Conservation (phyloP, 2,329 filamentous ascomycete genomes). For the Stagonosporopsis chrysanthemi region DNA sequence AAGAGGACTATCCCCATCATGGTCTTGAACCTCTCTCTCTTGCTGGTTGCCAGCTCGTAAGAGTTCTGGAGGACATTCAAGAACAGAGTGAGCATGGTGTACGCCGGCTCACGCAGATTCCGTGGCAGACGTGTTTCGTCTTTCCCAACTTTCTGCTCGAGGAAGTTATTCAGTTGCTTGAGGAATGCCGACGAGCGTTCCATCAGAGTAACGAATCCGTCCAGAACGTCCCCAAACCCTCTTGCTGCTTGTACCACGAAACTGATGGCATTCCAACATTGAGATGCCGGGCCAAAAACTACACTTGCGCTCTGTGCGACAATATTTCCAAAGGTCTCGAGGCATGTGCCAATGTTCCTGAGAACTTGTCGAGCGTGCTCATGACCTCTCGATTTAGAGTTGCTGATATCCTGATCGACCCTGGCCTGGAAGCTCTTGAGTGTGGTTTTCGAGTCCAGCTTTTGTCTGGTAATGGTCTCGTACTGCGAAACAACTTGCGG, state of each 20-base stretch:
- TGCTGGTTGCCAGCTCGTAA: constrained; percentile 24
- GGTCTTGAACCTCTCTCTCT: constrained; percentile 3
- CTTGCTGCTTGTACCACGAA: constrained; percentile 19
- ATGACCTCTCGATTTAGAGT: constrained; percentile 9
- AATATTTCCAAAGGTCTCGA: constrained; percentile 17
- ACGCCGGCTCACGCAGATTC: constrained; percentile 1
- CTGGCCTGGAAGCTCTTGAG: constrained; percentile 13
- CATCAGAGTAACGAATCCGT: constrained; percentile 27
- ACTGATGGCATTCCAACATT: constrained; percentile 29
- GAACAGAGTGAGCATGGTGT: constrained; percentile 1
- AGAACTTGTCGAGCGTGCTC: constrained; percentile 3
- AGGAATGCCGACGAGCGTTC: constrained; percentile 25
- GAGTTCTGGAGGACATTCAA: constrained; percentile 12
- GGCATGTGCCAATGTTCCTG: constrained; percentile 11
- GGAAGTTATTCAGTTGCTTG: constrained; percentile 11
- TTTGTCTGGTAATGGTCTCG: constrained; percentile 15
- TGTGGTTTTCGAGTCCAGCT: constrained; percentile 6
- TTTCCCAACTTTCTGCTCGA: not conserved
- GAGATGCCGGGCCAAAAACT: constrained; percentile 18
- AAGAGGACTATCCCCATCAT: constrained; percentile 20
- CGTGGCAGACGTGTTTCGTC: not conserved
- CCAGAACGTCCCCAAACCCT: constrained; percentile 13
- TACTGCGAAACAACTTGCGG: no score
- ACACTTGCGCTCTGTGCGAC: constrained; percentile 14
- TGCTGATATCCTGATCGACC: not conserved